Evolutionary conservation across 108 stramenopile genomes (phyloP).

Genomic region (Parmales sp.): DNA sequence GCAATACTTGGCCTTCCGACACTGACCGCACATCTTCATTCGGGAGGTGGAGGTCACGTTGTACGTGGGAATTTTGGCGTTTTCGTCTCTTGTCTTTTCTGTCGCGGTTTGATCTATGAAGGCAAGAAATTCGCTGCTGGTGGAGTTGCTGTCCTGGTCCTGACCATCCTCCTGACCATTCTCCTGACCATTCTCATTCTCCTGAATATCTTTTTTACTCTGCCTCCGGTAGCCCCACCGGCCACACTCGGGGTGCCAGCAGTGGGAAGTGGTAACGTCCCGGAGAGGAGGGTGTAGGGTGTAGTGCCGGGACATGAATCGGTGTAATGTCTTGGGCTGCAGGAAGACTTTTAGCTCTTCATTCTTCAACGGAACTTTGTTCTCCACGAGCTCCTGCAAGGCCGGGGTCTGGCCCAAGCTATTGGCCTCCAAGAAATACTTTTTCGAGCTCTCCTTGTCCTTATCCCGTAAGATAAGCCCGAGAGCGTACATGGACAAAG

Average conservation of each 20-base stretch:
- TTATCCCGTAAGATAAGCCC: background rate
- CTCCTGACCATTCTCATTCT: background rate
- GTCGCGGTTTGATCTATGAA: background rate
- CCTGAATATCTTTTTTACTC: background rate
- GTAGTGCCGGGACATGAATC: no score
- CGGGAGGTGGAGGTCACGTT: conserved; percentile 61
- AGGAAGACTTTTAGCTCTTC: background rate
- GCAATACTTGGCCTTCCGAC: conserved; percentile 77
- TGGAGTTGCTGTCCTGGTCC: background rate
- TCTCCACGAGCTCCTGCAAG: no score
- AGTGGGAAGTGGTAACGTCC: conserved; percentile 48
- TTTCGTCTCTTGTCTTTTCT: no score
- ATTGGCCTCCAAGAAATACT: background rate
- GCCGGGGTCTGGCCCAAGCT: no score
- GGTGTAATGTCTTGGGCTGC: background rate
- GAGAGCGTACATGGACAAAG: background rate
- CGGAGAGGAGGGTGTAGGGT: no score
- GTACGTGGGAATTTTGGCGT: background rate
- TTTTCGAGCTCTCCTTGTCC: background rate
- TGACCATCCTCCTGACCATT: no score
- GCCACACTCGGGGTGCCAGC: conserved; percentile 79
- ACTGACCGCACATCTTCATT: conserved; percentile 84
- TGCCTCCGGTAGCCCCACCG: conserved; percentile 61
- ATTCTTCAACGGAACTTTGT: background rate
- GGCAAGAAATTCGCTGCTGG: background rate